Evolutionary conservation across 1,284 basidiomycete genomes (phyloP).

Genomic region (Anthracocystis panici-leucophaei): DNA sequence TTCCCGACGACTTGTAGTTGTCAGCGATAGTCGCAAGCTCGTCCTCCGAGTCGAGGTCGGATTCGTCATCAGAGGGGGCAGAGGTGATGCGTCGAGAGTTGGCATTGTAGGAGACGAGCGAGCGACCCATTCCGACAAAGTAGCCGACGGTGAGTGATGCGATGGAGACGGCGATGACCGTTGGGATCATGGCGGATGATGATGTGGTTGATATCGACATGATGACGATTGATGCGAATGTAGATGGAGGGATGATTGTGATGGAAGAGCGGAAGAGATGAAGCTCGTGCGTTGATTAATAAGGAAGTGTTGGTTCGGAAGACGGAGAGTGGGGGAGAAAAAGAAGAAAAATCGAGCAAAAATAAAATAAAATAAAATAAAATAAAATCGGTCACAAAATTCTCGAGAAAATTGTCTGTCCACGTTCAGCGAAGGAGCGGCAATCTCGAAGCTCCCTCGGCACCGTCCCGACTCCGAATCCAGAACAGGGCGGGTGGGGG

Average conservation of each 20-base stretch:
- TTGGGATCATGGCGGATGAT: constrained; percentile 25
- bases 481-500: too few relatives aligned
- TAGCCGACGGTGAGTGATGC: constrained; percentile 60
- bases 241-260: neutral
- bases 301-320: constrained; percentile 13
- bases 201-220: constrained; percentile 29
- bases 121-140: constrained; percentile 57
- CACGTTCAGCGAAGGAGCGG: too few relatives aligned
- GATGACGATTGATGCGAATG: constrained; percentile 1
- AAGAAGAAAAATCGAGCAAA: neutral
- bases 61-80: constrained; percentile 23
- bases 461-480: too few relatives aligned
- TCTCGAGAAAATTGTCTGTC: neutral
- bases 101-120: constrained; percentile 54
- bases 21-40: constrained; percentile 32
- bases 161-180: constrained; percentile 50
- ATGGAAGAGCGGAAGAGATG: neutral
- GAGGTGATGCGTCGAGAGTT: constrained; percentile 29
- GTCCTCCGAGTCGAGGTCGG: constrained; percentile 43
- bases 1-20: constrained; percentile 14
- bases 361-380: too few relatives aligned
- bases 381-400: constrained; percentile 1
- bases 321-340: constrained; percentile 4
- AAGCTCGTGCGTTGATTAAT: neutral
- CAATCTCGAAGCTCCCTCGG: too few relatives aligned